These are phyloP conservation scores for Scopulariopsis brevicaulis DNA, from an alignment of 2,329 filamentous ascomycete species.

Conservation along the genomic window DNA sequence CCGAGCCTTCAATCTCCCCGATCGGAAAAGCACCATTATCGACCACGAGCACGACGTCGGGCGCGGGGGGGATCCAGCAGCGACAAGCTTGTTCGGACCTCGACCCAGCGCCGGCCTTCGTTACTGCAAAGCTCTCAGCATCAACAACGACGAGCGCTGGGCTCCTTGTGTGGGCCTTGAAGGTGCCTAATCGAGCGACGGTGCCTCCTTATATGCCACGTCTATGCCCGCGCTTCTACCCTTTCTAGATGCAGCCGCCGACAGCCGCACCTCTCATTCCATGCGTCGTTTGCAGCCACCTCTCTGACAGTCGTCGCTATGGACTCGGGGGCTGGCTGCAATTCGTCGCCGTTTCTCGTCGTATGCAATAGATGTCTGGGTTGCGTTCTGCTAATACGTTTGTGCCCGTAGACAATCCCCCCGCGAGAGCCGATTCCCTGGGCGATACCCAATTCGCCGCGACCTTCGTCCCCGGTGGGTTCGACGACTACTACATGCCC, in stretches of 20 bases:
- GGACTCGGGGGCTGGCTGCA: neutral
- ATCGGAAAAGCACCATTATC: neutral
- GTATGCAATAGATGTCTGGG: no score
- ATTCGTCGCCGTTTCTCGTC: neutral
- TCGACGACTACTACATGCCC: constrained; percentile 50
- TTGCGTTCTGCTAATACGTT: neutral
- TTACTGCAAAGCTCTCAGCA: no score
- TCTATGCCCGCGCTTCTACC: no score
- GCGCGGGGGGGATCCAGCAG: neutral
- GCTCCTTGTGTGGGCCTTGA: no score
- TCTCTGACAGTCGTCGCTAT: neutral
- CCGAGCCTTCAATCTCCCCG: neutral
- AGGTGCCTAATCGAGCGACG: no score
- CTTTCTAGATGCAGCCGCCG: no score
- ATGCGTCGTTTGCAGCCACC: neutral
- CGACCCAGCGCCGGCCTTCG: neutral
- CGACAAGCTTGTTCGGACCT: neutral
- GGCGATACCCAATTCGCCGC: constrained; percentile 26
- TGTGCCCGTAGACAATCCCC: neutral
- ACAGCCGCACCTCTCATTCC: neutral
- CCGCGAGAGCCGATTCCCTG: neutral
- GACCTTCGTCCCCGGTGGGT: constrained; percentile 46
- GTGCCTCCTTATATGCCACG: no score
- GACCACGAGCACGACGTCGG: neutral
- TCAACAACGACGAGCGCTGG: no score